Evolutionary conservation across 2,329 filamentous ascomycete species (phyloP), one percentile per base, ranked within the genome.

Genomic region (Pseudopyricularia cyperi): DNA sequence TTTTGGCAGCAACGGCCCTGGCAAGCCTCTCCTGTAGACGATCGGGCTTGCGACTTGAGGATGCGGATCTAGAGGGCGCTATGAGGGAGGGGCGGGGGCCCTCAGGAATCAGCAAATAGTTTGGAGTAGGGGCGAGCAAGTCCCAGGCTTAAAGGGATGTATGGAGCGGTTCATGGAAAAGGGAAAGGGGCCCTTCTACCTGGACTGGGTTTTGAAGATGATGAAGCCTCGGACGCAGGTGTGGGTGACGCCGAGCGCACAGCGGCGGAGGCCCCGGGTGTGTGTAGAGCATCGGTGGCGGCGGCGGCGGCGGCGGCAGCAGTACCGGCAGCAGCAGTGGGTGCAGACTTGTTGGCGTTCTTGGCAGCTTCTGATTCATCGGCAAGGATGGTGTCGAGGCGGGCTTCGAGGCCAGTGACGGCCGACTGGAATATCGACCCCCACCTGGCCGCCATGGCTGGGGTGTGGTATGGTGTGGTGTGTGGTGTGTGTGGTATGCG

Each of bases 361-460:
- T 57, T 59, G 22, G 48, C 52, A 8, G 67, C 66, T 48, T 79
- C 78, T 44, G 84, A 81, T 52, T 87, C 82, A 58, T 96, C 90
- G 52, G 89, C 82, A 55, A 98, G 77, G 54, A 98, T 95, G 49
- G 80, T 90, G 66, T 98, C 93, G 54, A 98, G 78, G 44, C 87
- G 83, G 54, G 90, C 94, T 70, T 98, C 93, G 53, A 98, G 86
- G 55, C 90, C 90, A 52, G 90, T 89, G 55, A 97, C 89, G 57
- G 91, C 90, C 67, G 91, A 88, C 57, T 89, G 87, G 55, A 96
- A 76, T 64, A 95, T 85, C 32, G 81, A 82, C 46, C 84, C 85
- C 86, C 86, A 89, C 80, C 78, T 77, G 50, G 78, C 77, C 55
- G 76, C 71, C 58, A 79, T 77, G 56, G 67, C 68, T 33, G 73